Percentiles rank a stretch among this genome's conserved stretches.
These are phyloP conservation scores for Penicillium concentricum DNA, from an alignment of 2,329 filamentous ascomycete species.

Conservation along the genomic window DNA sequence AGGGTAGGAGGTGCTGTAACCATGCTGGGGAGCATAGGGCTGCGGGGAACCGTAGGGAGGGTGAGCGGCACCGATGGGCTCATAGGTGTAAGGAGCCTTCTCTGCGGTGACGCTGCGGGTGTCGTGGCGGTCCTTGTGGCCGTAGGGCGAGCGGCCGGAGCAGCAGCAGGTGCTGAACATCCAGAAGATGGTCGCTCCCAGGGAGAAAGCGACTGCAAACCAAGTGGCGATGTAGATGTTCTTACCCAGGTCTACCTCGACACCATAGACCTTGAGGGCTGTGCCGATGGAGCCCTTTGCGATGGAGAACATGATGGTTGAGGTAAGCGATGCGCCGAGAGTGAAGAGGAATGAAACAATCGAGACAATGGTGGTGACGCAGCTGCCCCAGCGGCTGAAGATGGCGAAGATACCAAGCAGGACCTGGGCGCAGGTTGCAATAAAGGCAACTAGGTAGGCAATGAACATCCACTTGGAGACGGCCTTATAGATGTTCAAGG, in stretches of 20 bases:
- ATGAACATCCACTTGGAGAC: conserved; percentile 81
- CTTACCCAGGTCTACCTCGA: conserved; percentile 64
- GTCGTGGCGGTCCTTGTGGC: conserved; percentile 40
- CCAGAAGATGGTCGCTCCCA: conserved; percentile 84
- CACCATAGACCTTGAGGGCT: conserved; percentile 68
- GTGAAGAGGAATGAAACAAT: conserved; percentile 57
- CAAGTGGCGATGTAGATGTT: conserved; percentile 72
- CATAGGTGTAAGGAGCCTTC: conserved; percentile 62
- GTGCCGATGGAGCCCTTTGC: conserved; percentile 68
- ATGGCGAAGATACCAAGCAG: conserved; percentile 77
- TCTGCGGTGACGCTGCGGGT: conserved; percentile 51
- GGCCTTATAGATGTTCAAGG: conserved; percentile 70
- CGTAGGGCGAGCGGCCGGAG: conserved; percentile 60
- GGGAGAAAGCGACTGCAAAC: conserved; percentile 74
- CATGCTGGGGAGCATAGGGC: conserved; percentile 1
- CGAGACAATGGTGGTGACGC: conserved; percentile 76
- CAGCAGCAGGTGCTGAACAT: conserved; percentile 90
- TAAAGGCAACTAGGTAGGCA: conserved; percentile 71
- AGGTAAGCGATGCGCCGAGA: conserved; percentile 66
- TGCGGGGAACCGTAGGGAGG: conserved; percentile 20
- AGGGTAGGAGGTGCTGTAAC: conserved; percentile 29
- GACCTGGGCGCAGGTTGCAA: conserved; percentile 69
- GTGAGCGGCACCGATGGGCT: conserved; percentile 48
- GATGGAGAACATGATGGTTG: conserved; percentile 70
- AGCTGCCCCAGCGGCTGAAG: conserved; percentile 77